These are phyloP conservation scores for Astrephomene gubernaculifera DNA, from an alignment of 139 green algal genomes.

Conservation along the genomic window DNA sequence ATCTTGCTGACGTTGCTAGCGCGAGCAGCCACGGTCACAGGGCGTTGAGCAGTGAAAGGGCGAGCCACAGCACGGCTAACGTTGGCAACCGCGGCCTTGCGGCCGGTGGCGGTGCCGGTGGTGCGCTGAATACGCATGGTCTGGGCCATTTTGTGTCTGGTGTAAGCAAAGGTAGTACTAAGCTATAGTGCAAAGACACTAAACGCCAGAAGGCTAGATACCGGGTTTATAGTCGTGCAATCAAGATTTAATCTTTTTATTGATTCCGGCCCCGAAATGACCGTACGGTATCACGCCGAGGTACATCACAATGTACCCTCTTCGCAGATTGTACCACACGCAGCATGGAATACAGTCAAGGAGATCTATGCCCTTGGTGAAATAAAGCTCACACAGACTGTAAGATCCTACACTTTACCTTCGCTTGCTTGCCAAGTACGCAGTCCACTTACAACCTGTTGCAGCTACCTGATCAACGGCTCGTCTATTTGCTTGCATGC, in stretches of 20 bases:
- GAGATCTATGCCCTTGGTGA: no score
- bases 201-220: not conserved
- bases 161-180: not conserved
- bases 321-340: no score
- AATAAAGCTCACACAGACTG: no score
- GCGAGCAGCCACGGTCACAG: not conserved
- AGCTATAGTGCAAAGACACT: no score
- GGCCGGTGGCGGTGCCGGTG: not conserved
- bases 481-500: no score
- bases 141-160: constrained; percentile 16
- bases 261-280: not conserved
- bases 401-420: no score
- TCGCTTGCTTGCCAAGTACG: no score
- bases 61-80: not conserved
- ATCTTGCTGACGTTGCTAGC: not conserved
- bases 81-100: constrained; percentile 8
- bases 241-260: constrained; percentile 17
- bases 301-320: constrained; percentile 10
- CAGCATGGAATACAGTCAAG: no score
- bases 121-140: constrained; percentile 18
- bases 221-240: not conserved
- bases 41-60: constrained; percentile 15
- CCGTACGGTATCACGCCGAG: not conserved
- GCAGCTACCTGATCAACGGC: no score
- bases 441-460: no score